Evolutionary conservation across 371 early-diverging fungal genomes (phyloP).

Genomic region (Haplosporangium sp.): DNA sequence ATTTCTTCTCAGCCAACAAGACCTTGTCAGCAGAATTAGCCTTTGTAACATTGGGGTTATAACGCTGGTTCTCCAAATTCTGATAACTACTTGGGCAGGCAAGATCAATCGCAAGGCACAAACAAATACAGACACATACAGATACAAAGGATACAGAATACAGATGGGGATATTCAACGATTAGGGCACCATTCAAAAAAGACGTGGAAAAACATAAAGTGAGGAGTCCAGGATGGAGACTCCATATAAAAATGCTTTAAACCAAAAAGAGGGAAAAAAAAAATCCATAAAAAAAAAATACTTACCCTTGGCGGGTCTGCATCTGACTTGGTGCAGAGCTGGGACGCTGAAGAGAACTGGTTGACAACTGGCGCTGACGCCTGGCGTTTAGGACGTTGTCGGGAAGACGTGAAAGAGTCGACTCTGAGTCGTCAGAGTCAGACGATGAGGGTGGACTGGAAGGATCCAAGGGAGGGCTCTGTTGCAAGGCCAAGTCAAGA

Average conservation of each 20-base stretch:
- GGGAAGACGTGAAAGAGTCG: slow-evolving; percentile 15
- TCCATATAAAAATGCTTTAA: neutral
- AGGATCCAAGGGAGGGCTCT: slow-evolving; percentile 45
- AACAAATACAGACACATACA: neutral
- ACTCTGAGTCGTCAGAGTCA: slow-evolving; percentile 54
- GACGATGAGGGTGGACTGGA: slow-evolving; percentile 51
- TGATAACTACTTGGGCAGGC: slow-evolving; percentile 4
- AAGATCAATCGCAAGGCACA: neutral
- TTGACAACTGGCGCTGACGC: slow-evolving; percentile 16
- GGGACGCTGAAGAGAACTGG: slow-evolving; percentile 34
- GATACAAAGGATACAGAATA: no score
- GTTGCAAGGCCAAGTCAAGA: slow-evolving; percentile 32
- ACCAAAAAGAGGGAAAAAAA: no score
- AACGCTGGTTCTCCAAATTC: slow-evolving; percentile 22
- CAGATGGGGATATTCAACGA: neutral
- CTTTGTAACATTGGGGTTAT: slow-evolving; percentile 23
- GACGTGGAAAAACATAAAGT: neutral
- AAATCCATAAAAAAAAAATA: neutral
- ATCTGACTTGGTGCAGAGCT: slow-evolving; percentile 41
- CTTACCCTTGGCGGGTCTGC: slow-evolving; percentile 41
- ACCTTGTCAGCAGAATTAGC: slow-evolving; percentile 31
- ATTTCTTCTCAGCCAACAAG: slow-evolving; percentile 27
- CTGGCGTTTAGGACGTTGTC: slow-evolving; percentile 14
- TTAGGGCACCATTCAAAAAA: slow-evolving; percentile 8
- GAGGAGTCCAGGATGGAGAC: slow-evolving; percentile 3